Percentiles rank a stretch among this genome's conserved stretches.
Evolutionary conservation across 1,284 basidiomycete species (phyloP).

Genomic region (Cryptococcus hybrid): DNA sequence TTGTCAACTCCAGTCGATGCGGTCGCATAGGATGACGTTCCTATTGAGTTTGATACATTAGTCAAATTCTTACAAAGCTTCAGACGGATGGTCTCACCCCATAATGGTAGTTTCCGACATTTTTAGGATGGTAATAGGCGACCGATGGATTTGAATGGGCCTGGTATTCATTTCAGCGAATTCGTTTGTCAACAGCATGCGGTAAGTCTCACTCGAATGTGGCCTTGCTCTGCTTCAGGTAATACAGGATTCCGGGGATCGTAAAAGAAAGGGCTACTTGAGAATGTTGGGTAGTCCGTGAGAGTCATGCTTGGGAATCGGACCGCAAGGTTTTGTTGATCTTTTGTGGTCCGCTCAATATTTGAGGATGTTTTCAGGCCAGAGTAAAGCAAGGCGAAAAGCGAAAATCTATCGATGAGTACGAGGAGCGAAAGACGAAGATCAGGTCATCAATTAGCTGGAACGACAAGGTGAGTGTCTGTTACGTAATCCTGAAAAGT

Average conservation of each 20-base stretch:
- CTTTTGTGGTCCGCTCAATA: neutral
- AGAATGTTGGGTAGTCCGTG: constrained; percentile 46
- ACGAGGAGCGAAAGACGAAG: neutral
- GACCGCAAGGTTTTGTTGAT: neutral
- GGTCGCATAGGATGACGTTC: constrained; percentile 99
- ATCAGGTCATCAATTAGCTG: neutral
- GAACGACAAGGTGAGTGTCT: neutral
- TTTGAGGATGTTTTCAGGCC: too few species aligned
- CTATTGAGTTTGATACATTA: constrained; percentile 51
- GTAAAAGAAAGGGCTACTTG: constrained; percentile 50
- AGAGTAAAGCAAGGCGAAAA: too few species aligned
- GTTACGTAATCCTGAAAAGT: too few species aligned
- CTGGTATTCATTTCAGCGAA: too few species aligned
- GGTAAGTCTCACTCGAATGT: constrained; percentile 36
- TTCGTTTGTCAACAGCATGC: too few species aligned
- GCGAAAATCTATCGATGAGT: neutral
- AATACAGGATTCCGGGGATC: constrained; percentile 40
- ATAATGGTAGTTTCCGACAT: constrained; percentile 93
- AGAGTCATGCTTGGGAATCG: constrained; percentile 11
- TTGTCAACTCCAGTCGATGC: constrained; percentile 89
- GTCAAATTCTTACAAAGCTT: constrained; percentile 7
- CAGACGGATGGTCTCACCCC: constrained; percentile 60
- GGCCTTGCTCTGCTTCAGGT: constrained; percentile 38
- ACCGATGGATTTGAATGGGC: constrained; percentile 84
- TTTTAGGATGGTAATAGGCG: constrained; percentile 93